phyloP scores from a whole-genome alignment of 768 basidiomycete genomes.

The Pisolithus marmoratus region DNA sequence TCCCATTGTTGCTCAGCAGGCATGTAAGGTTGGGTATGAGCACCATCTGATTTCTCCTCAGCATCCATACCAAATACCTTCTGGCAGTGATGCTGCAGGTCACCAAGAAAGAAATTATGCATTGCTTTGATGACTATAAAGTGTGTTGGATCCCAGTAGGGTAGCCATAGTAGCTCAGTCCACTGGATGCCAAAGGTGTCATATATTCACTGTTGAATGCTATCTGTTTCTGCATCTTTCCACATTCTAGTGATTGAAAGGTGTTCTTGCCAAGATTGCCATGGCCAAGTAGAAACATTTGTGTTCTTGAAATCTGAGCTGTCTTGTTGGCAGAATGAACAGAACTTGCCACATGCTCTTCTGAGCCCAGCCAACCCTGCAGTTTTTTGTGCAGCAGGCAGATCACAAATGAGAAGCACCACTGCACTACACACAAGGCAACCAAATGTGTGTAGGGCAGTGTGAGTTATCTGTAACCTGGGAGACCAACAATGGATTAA shows the following conservation, averaged over 20 bases:
- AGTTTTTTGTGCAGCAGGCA: slow-evolving; percentile 17
- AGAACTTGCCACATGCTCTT: slow-evolving; percentile 9
- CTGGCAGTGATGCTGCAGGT: slow-evolving; percentile 3
- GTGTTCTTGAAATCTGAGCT: slow-evolving; percentile 15
- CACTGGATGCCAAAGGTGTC: slow-evolving; percentile 23
- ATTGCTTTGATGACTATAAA: slow-evolving; percentile 31
- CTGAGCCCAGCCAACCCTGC: slow-evolving; percentile 14
- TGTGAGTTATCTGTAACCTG: slow-evolving; percentile 26
- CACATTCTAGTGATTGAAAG: slow-evolving; percentile 10
- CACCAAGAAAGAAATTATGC: slow-evolving; percentile 31
- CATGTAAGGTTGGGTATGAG: not conserved
- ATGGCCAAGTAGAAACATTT: slow-evolving; percentile 14
- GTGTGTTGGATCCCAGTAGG: slow-evolving; percentile 30
- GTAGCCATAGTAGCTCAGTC: slow-evolving; percentile 26
- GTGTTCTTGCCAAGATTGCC: slow-evolving; percentile 11
- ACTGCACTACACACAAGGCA: slow-evolving; percentile 24
- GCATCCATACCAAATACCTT: slow-evolving; percentile 15
- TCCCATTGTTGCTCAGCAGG: not conserved
- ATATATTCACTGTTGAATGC: slow-evolving; percentile 2
- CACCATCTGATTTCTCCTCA: not conserved
- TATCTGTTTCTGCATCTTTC: slow-evolving; percentile 12
- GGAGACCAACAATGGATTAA: slow-evolving; percentile 28
- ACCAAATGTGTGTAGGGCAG: slow-evolving; percentile 18
- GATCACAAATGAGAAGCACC: slow-evolving; percentile 22
- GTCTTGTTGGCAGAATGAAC: slow-evolving; percentile 18